Evolutionary conservation across 2,329 filamentous ascomycete species (phyloP).

Genomic region (Epichloe typhina): DNA sequence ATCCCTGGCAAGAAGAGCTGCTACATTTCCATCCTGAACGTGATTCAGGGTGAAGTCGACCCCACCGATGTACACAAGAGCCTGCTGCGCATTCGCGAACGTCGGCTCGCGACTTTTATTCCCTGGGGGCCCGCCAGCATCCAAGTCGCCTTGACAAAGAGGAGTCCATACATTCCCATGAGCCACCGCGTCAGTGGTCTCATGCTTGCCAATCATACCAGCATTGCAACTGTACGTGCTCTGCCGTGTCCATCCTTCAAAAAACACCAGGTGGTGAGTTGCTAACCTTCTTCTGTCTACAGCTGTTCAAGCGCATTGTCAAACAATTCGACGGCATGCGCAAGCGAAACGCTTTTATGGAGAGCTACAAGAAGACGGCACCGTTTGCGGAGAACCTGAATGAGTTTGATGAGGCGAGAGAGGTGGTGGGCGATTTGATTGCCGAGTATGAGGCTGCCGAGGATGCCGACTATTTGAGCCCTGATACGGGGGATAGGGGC

Average conservation of each 20-base stretch:
- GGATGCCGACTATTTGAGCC: constrained; percentile 76
- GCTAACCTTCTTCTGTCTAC: no score
- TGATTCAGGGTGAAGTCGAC: constrained; percentile 97
- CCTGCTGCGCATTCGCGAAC: constrained; percentile 85
- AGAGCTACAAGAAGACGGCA: constrained; percentile 89
- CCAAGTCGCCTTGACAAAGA: constrained; percentile 91
- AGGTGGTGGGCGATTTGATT: constrained; percentile 84
- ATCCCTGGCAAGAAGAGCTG: constrained; percentile 93
- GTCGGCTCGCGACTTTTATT: constrained; percentile 88
- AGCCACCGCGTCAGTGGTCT: constrained; percentile 88
- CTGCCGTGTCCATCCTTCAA: neutral
- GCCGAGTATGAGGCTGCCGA: constrained; percentile 94
- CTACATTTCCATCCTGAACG: constrained; percentile 97
- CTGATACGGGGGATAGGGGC: constrained; percentile 44
- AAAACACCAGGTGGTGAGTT: no score
- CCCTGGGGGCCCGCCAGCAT: constrained; percentile 95
- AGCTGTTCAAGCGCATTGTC: constrained; percentile 87
- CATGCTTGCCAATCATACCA: constrained; percentile 97
- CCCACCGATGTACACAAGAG: constrained; percentile 98
- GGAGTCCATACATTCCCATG: constrained; percentile 90
- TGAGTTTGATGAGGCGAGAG: constrained; percentile 89
- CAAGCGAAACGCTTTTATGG: constrained; percentile 93
- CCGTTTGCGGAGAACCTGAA: constrained; percentile 83
- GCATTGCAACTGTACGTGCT: constrained; percentile 65
- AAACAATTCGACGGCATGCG: constrained; percentile 86